Base-by-base conservation (phyloP, 2,329 filamentous ascomycete species). In the Aureobasidium sp. region DNA sequence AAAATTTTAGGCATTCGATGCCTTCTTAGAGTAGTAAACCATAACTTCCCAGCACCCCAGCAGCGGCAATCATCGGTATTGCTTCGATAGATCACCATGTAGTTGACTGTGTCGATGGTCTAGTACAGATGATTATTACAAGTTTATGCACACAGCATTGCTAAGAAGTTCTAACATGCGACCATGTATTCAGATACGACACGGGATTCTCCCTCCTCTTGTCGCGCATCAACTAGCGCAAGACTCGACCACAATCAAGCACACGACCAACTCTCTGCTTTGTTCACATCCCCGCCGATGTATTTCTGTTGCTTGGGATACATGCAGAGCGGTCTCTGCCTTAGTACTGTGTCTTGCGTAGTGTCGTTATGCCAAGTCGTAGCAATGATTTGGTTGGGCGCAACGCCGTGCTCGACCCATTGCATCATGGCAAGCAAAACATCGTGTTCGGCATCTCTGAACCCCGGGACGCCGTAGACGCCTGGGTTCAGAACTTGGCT, bases 351-450 rank as follows among this genome's bases (percentile, higher is more conserved):
- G 45, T 69, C 66, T 25, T 64, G 55, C 9, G 68, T 37, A 10
- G 65, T 69, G 59, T 73, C 70, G 57, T 73, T 69, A 34, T 63
- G 49, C 66, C 68, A 74, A 63, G 69, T 70, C 3, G 73, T 75
- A 30, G 69, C 73, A 21, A 75, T 65, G 29, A 76, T 66, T 30
- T 65, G 59, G 5, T 75, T 71, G n/a, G 75, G 75, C 27, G 72
- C 73, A 5, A 41, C 67, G 1, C 69, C 74, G 1, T 71, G 61
- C 64, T 77, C 75, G 2, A 73, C 72, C 75, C 75, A 77, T 13
- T 63, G 65, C 67, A 76, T 71, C 64, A 76, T 54, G 41, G 72
- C 69, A 16, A 71, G 61, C 39, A 76, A 62, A 11, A 68, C 69
- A 63, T 75, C 73, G 62, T 75, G 72, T 55, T 66, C 60, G 3